A percentile compares a stretch with the other conserved stretches of the same genome.
These are phyloP conservation scores for Cenchrus americanus DNA, from an alignment of 176 grass and related monocot genomes.

Conservation along the genomic window DNA sequence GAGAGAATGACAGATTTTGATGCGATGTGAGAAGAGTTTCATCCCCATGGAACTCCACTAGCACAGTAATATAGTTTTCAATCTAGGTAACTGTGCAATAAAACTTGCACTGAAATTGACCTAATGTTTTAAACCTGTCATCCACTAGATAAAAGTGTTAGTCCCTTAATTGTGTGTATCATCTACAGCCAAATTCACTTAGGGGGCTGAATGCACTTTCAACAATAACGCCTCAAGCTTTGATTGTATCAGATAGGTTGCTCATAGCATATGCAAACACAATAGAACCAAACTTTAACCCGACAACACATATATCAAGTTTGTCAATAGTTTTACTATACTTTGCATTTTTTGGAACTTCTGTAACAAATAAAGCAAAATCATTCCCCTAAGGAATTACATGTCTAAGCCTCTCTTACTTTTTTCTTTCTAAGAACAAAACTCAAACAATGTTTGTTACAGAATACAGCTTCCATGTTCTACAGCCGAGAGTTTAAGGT, in stretches of 20 bases:
- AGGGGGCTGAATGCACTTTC: no score
- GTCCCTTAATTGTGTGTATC: no score
- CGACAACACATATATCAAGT: not conserved
- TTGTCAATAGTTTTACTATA: not conserved
- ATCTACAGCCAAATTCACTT: no score
- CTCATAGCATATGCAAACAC: not conserved
- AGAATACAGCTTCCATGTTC: slow-evolving; percentile 8
- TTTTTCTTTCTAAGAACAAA: not conserved
- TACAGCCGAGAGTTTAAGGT: not conserved
- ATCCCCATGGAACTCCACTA: no score
- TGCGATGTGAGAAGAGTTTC: no score
- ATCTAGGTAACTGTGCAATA: no score
- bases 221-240: not conserved
- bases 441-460: slow-evolving; percentile 14
- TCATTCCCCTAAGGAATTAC: not conserved
- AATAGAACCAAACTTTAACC: not conserved
- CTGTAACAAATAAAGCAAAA: not conserved
- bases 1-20: no score
- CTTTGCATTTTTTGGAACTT: not conserved
- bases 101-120: no score
- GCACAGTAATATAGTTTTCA: no score
- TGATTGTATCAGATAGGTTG: not conserved
- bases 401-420: not conserved
- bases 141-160: no score
- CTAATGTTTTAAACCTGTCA: no score